phyloP scores from a whole-genome alignment of 768 basidiomycete genomes.

The Baorangia bicolor region DNA sequence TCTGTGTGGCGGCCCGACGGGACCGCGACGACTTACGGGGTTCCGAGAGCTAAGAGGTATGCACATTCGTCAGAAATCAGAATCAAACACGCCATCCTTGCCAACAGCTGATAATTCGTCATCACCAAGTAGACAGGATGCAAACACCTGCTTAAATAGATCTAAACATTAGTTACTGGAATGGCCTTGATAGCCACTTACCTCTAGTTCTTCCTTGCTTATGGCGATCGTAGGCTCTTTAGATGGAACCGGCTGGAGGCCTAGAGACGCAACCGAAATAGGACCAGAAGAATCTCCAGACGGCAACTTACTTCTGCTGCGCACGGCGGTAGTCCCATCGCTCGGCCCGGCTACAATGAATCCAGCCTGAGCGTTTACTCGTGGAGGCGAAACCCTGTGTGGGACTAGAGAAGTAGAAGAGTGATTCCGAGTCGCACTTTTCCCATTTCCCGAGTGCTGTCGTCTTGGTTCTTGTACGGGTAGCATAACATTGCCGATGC shows the following conservation, averaged over 20 bases:
- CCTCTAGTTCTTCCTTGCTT: conserved; percentile 24
- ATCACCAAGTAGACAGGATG: conserved; percentile 38
- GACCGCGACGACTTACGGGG: too few species aligned
- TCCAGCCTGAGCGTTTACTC: not conserved
- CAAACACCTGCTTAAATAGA: conserved; percentile 29
- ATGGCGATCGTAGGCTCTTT: not conserved
- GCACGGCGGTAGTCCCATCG: not conserved
- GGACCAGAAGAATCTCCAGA: not conserved
- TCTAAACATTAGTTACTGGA: not conserved
- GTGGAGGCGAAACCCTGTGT: not conserved
- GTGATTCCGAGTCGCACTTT: not conserved
- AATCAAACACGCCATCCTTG: conserved; percentile 29
- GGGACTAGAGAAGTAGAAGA: not conserved
- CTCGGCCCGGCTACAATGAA: not conserved
- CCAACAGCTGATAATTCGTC: conserved; percentile 35
- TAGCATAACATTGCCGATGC: not conserved
- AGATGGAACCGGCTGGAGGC: not conserved
- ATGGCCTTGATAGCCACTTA: conserved; percentile 1
- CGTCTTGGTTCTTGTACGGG: not conserved
- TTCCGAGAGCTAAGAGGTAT: not conserved
- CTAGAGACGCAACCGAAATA: not conserved
- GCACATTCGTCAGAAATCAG: conserved; percentile 22
- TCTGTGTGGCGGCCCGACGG: not conserved
- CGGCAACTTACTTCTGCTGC: not conserved
- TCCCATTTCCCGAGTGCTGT: not conserved